Evolutionary conservation across 495 filamentous ascomycete species (phyloP).

Genomic region (Bathelium albidoporum): DNA sequence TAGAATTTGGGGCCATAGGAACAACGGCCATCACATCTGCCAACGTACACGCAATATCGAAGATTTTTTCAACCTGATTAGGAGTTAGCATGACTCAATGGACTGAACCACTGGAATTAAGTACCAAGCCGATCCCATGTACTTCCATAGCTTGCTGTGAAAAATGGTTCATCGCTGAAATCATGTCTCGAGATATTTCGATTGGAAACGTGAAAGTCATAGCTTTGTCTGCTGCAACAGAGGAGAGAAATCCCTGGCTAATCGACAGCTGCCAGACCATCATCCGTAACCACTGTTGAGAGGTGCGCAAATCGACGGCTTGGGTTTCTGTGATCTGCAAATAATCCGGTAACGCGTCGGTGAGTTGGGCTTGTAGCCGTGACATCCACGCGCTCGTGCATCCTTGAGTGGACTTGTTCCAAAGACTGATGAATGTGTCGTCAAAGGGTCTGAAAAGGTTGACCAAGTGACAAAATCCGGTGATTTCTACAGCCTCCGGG

Average conservation of each 20-base stretch:
- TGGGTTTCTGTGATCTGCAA: conserved; percentile 57
- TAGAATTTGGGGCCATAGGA: conserved; percentile 43
- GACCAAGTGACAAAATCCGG: conserved; percentile 55
- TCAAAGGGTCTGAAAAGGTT: conserved; percentile 64
- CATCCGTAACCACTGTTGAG: conserved; percentile 77
- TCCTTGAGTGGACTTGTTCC: conserved; percentile 58
- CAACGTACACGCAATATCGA: conserved; percentile 62
- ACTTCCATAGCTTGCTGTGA: conserved; percentile 58
- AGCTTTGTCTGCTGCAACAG: conserved; percentile 40
- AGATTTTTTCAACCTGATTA: conserved; percentile 60
- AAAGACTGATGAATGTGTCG: conserved; percentile 55
- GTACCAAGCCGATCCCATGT: conserved; percentile 61
- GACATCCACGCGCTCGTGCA: conserved; percentile 50
- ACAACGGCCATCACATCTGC: conserved; percentile 63
- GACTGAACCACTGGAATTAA: not conserved
- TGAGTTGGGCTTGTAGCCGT: conserved; percentile 54
- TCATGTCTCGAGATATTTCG: conserved; percentile 56
- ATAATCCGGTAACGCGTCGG: conserved; percentile 50
- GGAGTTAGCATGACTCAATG: not conserved
- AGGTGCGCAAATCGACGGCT: conserved; percentile 57
- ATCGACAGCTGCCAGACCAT: conserved; percentile 63
- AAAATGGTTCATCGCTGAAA: conserved; percentile 56
- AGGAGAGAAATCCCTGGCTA: conserved; percentile 44
- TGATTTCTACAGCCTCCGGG: conserved; percentile 32
- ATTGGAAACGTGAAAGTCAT: conserved; percentile 63